phyloP scores from a whole-genome alignment of 805 yeast species.

The Cyberlindnera xylosilytica region DNA sequence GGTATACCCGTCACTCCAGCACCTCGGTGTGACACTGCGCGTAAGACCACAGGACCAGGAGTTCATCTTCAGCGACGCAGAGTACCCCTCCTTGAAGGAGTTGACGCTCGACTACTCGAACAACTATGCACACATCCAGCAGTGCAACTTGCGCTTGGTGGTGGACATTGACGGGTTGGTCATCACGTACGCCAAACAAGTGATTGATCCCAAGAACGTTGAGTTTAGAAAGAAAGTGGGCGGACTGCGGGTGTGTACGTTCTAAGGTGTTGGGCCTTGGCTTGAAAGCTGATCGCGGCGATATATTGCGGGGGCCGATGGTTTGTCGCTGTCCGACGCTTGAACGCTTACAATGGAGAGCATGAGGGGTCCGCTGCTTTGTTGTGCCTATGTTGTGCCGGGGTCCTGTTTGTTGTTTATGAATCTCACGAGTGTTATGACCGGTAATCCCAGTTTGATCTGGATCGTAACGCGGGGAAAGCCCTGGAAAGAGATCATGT shows the following conservation, averaged over 20 bases:
- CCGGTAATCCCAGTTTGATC: too few relatives aligned
- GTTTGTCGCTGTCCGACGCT: too few relatives aligned
- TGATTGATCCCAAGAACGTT: slow-evolving; percentile 8
- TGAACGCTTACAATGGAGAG: too few relatives aligned
- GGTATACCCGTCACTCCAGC: slow-evolving; percentile 9
- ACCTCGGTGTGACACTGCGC: slow-evolving; percentile 2
- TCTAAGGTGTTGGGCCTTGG: neutral
- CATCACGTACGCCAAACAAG: slow-evolving; percentile 13
- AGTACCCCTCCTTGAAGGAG: slow-evolving; percentile 15
- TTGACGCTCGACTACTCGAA: slow-evolving; percentile 17
- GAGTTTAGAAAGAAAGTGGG: slow-evolving; percentile 10
- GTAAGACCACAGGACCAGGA: slow-evolving; percentile 9
- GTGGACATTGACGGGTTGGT: slow-evolving; percentile 12
- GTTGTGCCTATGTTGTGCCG: too few relatives aligned
- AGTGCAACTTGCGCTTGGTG: slow-evolving; percentile 16
- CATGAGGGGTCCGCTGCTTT: too few relatives aligned
- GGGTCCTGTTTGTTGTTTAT: too few relatives aligned
- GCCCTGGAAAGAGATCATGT: too few relatives aligned
- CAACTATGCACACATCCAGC: slow-evolving; percentile 20
- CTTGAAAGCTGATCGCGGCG: too few relatives aligned
- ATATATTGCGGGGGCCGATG: too few relatives aligned
- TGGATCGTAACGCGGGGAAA: too few relatives aligned
- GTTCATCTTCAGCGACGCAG: slow-evolving; percentile 4
- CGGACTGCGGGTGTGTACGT: slow-evolving; percentile 9
- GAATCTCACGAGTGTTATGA: too few relatives aligned